phyloP scores from a whole-genome alignment of 768 basidiomycete genomes.

The Lanmaoa rubissima region DNA sequence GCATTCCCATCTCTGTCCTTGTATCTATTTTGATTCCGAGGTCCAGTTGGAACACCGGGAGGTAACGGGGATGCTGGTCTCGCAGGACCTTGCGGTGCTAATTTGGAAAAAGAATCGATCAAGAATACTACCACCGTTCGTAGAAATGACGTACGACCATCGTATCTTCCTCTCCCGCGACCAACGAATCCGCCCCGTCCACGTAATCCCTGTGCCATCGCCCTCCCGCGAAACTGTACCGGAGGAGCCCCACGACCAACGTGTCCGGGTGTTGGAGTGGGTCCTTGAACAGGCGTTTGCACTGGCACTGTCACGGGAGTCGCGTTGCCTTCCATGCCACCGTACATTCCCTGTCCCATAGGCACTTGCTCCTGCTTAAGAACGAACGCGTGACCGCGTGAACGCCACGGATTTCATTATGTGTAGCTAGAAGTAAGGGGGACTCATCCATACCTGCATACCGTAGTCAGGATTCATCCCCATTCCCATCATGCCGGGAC shows the following conservation, averaged over 20 bases:
- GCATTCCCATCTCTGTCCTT: constrained; percentile 86
- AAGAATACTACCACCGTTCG: not conserved
- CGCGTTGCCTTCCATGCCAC: constrained; percentile 54
- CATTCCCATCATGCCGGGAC: constrained; percentile 67
- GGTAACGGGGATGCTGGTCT: constrained; percentile 84
- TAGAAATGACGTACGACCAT: constrained; percentile 38
- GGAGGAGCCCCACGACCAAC: constrained; percentile 35
- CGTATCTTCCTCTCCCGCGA: constrained; percentile 38
- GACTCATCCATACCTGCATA: constrained; percentile 61
- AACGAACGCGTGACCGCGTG: constrained; percentile 23
- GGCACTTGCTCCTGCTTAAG: constrained; percentile 52
- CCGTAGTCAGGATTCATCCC: constrained; percentile 65
- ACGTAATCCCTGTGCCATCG: constrained; percentile 42
- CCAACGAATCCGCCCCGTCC: constrained; percentile 42
- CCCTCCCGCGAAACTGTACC: constrained; percentile 44
- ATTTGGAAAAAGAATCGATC: not conserved
- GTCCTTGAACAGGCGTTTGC: constrained; percentile 32
- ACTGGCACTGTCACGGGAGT: constrained; percentile 47
- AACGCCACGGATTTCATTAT: constrained; percentile 38
- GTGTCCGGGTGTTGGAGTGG: constrained; percentile 31
- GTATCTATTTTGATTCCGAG: constrained; percentile 86
- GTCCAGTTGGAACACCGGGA: constrained; percentile 84
- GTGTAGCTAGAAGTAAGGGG: constrained; percentile 32
- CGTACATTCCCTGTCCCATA: constrained; percentile 71
- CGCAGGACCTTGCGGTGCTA: constrained; percentile 52